These are phyloP conservation scores for Atalantia buxifolia DNA, from an alignment of 345 rosid genomes.

Conservation along the genomic window DNA sequence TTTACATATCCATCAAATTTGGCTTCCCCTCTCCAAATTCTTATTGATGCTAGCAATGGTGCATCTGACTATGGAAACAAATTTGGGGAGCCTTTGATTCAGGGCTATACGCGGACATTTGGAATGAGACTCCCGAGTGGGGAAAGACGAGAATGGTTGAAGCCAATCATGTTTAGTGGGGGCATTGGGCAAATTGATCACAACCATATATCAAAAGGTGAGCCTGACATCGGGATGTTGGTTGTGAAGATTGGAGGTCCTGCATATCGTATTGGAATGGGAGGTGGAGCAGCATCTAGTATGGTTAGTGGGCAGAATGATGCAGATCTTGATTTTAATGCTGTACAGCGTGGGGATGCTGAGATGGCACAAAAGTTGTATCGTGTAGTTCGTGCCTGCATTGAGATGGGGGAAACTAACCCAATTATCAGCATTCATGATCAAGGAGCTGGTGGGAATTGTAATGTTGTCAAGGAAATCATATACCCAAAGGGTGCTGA, in stretches of 20 bases:
- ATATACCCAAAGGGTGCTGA: conserved; percentile 90
- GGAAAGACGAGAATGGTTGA: conserved; percentile 93
- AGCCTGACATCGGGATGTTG: conserved; percentile 86
- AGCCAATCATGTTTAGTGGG: conserved; percentile 94
- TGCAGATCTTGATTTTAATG: conserved; percentile 96
- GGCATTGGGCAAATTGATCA: conserved; percentile 98
- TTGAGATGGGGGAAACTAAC: conserved; percentile 88
- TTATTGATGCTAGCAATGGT: conserved; percentile 89
- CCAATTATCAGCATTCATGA: conserved; percentile 96
- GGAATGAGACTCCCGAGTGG: conserved; percentile 96
- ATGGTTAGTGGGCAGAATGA: conserved; percentile 98
- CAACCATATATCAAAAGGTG: conserved; percentile 71
- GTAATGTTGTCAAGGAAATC: conserved; percentile 96
- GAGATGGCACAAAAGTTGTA: conserved; percentile 95
- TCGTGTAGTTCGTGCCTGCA: conserved; percentile 85
- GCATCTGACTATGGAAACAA: conserved; percentile 97
- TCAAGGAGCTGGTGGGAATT: conserved; percentile 97
- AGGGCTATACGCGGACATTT: conserved; percentile 83
- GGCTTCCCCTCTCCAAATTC: conserved; percentile 89
- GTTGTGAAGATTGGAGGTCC: conserved; percentile 98
- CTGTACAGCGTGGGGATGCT: conserved; percentile 97
- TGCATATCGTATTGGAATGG: conserved; percentile 96
- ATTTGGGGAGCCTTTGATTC: conserved; percentile 94
- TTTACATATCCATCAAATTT: conserved; percentile 72
- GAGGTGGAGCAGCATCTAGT: conserved; percentile 98